Percentiles rank a stretch among this genome's conserved stretches.
Conservation (phyloP, 169 alveolate genomes). For the Plasmodium sp. region DNA sequence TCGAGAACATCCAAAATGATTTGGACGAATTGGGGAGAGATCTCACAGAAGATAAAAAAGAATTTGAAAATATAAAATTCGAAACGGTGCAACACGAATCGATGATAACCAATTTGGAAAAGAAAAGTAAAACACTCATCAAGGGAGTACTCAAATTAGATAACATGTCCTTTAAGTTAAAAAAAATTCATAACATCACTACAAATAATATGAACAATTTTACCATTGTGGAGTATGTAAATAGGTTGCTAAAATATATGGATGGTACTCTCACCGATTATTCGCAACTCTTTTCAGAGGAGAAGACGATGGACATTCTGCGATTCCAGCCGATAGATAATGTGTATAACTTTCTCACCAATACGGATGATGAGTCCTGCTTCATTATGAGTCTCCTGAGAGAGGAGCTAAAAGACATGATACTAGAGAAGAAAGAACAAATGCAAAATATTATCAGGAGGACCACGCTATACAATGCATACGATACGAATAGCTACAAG, state of each 20-base stretch:
- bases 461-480: slow-evolving; percentile 7
- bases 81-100: slow-evolving; percentile 71
- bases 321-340: slow-evolving; percentile 29
- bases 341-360: slow-evolving; percentile 9
- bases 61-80: slow-evolving; percentile 66
- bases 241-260: slow-evolving; percentile 47
- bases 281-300: slow-evolving; percentile 24
- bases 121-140: slow-evolving; percentile 44
- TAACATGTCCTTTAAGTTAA: slow-evolving; percentile 44
- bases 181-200: slow-evolving; percentile 22
- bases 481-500: slow-evolving; percentile 33
- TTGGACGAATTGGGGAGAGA: slow-evolving; percentile 48
- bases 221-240: slow-evolving; percentile 27
- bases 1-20: slow-evolving; percentile 53
- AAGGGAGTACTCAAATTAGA: slow-evolving; percentile 68
- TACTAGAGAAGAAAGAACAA: slow-evolving; percentile 56
- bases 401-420: slow-evolving; percentile 57
- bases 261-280: slow-evolving; percentile 18
- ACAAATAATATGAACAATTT: slow-evolving; percentile 55
- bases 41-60: slow-evolving; percentile 61
- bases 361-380: slow-evolving; percentile 61
- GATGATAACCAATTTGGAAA: slow-evolving; percentile 38
- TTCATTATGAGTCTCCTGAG: slow-evolving; percentile 39
- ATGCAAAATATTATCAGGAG: slow-evolving; percentile 35
- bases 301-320: slow-evolving; percentile 41